Conservation (phyloP, 805 yeast genomes). For the Brettanomyces anomalus region DNA sequence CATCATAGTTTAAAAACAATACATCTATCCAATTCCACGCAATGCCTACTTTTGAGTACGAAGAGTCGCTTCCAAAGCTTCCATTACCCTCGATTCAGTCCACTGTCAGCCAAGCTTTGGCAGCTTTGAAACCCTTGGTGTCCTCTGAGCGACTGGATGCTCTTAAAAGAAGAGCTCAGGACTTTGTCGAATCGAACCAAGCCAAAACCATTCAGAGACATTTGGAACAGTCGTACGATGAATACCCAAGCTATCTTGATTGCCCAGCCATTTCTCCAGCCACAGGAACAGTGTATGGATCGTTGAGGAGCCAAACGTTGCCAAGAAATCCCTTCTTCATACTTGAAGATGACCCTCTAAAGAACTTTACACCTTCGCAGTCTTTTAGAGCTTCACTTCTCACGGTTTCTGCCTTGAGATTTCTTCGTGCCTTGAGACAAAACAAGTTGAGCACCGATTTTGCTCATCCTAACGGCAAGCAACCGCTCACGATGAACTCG, state of each 20-base stretch:
- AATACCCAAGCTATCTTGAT: slow-evolving; percentile 46
- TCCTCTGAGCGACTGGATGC: slow-evolving; percentile 40
- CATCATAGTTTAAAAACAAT: too few relatives aligned
- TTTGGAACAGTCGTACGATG: slow-evolving; percentile 34
- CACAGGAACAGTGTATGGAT: slow-evolving; percentile 55
- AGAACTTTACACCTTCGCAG: slow-evolving; percentile 51
- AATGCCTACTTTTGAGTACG: slow-evolving; percentile 30
- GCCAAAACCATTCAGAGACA: slow-evolving; percentile 45
- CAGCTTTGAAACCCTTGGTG: slow-evolving; percentile 52
- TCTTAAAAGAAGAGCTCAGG: slow-evolving; percentile 34
- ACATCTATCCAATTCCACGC: neutral
- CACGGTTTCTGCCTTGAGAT: slow-evolving; percentile 57
- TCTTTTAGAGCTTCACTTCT: slow-evolving; percentile 59
- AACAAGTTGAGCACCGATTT: slow-evolving; percentile 48
- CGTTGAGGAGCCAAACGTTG: slow-evolving; percentile 53
- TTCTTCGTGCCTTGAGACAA: slow-evolving; percentile 48
- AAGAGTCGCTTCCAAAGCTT: slow-evolving; percentile 39
- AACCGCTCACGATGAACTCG: slow-evolving; percentile 58
- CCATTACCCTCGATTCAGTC: slow-evolving; percentile 52
- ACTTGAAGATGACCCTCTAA: slow-evolving; percentile 65
- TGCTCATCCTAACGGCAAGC: slow-evolving; percentile 36
- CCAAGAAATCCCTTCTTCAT: slow-evolving; percentile 75
- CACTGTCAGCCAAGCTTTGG: slow-evolving; percentile 44
- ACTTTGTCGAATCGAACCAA: slow-evolving; percentile 34
- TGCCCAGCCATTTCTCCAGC: slow-evolving; percentile 35